A percentile compares a stretch with the other conserved stretches of the same genome.
phyloP scores from a whole-genome alignment of 441 rosid genomes.

The Eruca vesicaria region DNA sequence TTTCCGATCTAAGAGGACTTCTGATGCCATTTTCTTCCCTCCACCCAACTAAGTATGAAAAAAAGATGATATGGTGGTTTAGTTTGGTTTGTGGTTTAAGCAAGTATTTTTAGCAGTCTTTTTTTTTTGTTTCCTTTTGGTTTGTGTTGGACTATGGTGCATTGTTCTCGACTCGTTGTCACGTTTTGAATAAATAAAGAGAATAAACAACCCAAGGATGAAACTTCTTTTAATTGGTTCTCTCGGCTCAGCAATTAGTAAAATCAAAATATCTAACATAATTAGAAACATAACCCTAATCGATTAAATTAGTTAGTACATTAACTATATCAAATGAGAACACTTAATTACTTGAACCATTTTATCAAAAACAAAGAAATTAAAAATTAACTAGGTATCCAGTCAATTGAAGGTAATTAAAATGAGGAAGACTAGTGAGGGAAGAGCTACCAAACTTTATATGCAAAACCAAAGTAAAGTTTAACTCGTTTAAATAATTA shows the following conservation, averaged over 20 bases:
- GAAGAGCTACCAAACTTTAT: too few species aligned
- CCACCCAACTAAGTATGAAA: constrained; percentile 44
- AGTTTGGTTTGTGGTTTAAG: not conserved
- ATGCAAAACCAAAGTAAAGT: too few species aligned
- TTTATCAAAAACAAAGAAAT: not conserved
- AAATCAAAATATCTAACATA: not conserved
- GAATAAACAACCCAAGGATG: not conserved
- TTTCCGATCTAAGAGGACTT: constrained; percentile 65
- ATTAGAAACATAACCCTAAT: not conserved
- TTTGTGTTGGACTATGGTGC: not conserved
- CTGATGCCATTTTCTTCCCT: constrained; percentile 75
- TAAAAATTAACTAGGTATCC: not conserved
- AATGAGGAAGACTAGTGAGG: too few species aligned
- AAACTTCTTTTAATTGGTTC: not conserved
- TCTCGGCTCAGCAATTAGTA: not conserved
- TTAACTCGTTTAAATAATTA: not conserved
- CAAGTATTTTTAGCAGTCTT: not conserved
- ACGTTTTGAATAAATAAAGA: not conserved
- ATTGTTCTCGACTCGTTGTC: not conserved
- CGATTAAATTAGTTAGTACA: too few species aligned
- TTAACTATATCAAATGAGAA: not conserved
- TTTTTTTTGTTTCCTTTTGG: not conserved
- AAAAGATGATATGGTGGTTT: constrained; percentile 40
- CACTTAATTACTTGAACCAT: not conserved
- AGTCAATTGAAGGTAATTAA: too few species aligned